Evolutionary conservation across 208 protist species (phyloP).

Genomic region (Polymyxa betae): DNA sequence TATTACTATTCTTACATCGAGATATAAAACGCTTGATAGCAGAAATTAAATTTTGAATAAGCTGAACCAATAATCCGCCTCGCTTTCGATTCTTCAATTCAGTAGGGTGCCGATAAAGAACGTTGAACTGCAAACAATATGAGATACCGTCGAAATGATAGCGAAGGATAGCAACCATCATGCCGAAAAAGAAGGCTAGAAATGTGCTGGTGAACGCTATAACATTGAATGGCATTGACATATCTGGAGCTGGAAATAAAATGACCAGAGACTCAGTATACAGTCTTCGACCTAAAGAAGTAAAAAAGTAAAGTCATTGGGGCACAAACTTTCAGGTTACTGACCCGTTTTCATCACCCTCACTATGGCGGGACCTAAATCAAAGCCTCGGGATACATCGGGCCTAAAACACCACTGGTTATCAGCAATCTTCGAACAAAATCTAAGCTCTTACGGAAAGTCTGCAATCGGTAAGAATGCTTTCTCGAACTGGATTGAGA

Average conservation of each 20-base stretch:
- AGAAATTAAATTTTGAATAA: background rate
- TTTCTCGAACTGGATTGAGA: conserved; percentile 26
- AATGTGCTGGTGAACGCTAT: conserved; percentile 56
- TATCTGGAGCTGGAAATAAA: conserved; percentile 33
- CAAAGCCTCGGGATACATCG: conserved; percentile 13
- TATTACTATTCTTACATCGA: too few species aligned
- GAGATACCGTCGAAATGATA: background rate
- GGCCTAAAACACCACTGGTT: background rate
- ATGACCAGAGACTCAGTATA: conserved; percentile 47
- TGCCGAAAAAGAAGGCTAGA: conserved; percentile 60
- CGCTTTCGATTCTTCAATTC: background rate
- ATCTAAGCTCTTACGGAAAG: conserved; percentile 4
- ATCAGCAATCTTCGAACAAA: background rate
- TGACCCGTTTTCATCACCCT: background rate
- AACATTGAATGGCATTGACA: conserved; percentile 57
- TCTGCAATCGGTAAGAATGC: conserved; percentile 14
- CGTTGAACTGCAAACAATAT: conserved; percentile 6
- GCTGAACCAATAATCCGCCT: conserved; percentile 10
- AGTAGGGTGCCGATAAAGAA: conserved; percentile 19
- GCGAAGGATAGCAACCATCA: background rate
- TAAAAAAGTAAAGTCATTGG: background rate
- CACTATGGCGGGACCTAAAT: conserved; percentile 39
- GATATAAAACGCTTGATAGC: too few species aligned
- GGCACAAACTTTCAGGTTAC: background rate
- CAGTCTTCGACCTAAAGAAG: background rate